A percentile compares a stretch with the other conserved stretches of the same genome.
Evolutionary conservation across 73 alveolate genomes (phyloP).

Genomic region (Paramecium octaurelia): DNA sequence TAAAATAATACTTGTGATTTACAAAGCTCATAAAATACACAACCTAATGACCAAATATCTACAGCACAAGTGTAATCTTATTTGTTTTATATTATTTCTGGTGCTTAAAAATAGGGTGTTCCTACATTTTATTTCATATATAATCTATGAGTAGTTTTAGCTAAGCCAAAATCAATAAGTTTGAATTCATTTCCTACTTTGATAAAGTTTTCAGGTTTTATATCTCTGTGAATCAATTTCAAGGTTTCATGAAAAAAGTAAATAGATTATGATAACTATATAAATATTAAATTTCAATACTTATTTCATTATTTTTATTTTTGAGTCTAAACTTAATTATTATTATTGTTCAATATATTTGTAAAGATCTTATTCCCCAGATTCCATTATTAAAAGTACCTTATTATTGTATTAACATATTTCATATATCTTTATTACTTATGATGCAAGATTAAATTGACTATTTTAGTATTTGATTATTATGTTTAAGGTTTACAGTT

Average conservation of each 20-base stretch:
- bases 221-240: not conserved
- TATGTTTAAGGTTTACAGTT: not conserved
- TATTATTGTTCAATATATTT: not conserved
- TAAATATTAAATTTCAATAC: not conserved
- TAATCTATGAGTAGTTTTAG: not conserved
- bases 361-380: not conserved
- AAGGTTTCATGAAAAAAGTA: not conserved
- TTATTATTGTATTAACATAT: not conserved
- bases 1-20: not conserved
- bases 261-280: not conserved
- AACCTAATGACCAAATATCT: not conserved
- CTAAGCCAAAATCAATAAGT: not conserved
- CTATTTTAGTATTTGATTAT: not conserved
- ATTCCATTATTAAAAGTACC: not conserved
- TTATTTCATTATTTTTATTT: not conserved
- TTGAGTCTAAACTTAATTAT: not conserved
- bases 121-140: not conserved
- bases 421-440: not conserved
- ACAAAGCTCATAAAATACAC: not conserved
- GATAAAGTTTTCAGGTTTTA: not conserved
- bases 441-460: not conserved
- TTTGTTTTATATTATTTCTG: not conserved
- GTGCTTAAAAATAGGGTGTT: not conserved
- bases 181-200: not conserved
- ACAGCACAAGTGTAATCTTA: not conserved